These are phyloP conservation scores for Kappamyces sp. DNA, from an alignment of 192 early-diverging fungal genomes.

Conservation along the genomic window DNA sequence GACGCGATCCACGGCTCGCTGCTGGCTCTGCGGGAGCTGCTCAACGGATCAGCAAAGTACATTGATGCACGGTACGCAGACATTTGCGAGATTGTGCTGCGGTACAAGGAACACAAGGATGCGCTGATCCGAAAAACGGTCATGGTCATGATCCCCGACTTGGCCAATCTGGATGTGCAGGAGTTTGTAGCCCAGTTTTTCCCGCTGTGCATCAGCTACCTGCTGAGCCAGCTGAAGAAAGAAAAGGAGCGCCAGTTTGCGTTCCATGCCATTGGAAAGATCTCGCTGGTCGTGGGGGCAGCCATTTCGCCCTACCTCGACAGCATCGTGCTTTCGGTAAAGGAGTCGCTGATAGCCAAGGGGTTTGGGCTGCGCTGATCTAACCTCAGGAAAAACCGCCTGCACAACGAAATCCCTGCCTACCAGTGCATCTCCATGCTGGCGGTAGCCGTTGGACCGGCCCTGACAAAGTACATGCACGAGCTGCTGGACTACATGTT, in stretches of 20 bases:
- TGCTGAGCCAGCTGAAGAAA: conserved; percentile 66
- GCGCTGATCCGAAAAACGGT: conserved; percentile 73
- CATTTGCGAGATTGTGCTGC: conserved; percentile 68
- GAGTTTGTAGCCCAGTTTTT: conserved; percentile 66
- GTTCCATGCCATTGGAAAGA: conserved; percentile 77
- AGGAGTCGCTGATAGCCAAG: conserved; percentile 64
- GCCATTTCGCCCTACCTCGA: conserved; percentile 78
- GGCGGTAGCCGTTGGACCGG: conserved; percentile 83
- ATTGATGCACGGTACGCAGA: conserved; percentile 74
- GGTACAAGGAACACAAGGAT: conserved; percentile 73
- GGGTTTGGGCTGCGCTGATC: conserved; percentile 42
- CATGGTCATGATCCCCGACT: conserved; percentile 71
- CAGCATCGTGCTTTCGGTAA: conserved; percentile 65
- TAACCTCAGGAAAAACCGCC: conserved; percentile 25
- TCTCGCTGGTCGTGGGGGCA: conserved; percentile 71
- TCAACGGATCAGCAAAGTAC: conserved; percentile 78
- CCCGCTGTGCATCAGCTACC: conserved; percentile 63
- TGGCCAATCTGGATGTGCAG: conserved; percentile 71
- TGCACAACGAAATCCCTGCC: conserved; percentile 32
- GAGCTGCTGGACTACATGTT: conserved; percentile 91
- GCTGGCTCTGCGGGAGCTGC: conserved; percentile 71
- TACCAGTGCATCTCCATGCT: conserved; percentile 86
- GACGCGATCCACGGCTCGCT: conserved; percentile 85
- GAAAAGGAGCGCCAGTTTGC: conserved; percentile 65
- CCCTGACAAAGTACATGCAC: conserved; percentile 79